Conservation (phyloP, 352 stramenopile species). For the Globisporangium echinulatum region DNA sequence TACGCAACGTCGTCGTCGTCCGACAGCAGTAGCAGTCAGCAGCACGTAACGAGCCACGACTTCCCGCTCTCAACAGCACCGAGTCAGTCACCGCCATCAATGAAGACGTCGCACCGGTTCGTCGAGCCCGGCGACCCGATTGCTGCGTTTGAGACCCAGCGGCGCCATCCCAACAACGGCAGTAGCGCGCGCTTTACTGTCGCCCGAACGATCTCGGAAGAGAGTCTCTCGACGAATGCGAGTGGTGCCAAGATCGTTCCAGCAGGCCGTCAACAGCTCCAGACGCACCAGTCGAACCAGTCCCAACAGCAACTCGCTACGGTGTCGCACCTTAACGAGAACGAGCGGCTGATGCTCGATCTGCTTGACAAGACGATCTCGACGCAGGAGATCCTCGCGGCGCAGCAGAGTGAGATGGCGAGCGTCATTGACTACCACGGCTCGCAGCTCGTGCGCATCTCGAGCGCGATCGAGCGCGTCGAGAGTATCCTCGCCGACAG, state of each 20-base stretch:
- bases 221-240: conserved; percentile 13
- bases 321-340: conserved; percentile 42
- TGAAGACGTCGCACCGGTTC: no score
- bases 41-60: conserved; percentile 1
- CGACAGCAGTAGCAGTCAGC: conserved; percentile 5
- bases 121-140: no score
- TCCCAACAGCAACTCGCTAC: conserved; percentile 18
- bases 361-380: conserved; percentile 74
- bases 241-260: conserved; percentile 18
- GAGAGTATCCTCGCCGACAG: conserved; percentile 53
- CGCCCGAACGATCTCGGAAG: conserved; percentile 13
- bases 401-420: conserved; percentile 70
- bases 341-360: conserved; percentile 68
- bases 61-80: background rate
- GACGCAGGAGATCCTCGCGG: conserved; percentile 69
- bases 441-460: conserved; percentile 58
- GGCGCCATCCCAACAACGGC: background rate
- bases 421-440: conserved; percentile 58
- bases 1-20: no score
- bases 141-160: background rate
- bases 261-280: conserved; percentile 14
- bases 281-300: conserved; percentile 14
- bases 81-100: background rate
- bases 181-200: conserved; percentile 8
- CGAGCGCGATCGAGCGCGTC: conserved; percentile 59